These are phyloP conservation scores for Didymella exigua DNA, from an alignment of 2,329 filamentous ascomycete genomes.

Conservation along the genomic window DNA sequence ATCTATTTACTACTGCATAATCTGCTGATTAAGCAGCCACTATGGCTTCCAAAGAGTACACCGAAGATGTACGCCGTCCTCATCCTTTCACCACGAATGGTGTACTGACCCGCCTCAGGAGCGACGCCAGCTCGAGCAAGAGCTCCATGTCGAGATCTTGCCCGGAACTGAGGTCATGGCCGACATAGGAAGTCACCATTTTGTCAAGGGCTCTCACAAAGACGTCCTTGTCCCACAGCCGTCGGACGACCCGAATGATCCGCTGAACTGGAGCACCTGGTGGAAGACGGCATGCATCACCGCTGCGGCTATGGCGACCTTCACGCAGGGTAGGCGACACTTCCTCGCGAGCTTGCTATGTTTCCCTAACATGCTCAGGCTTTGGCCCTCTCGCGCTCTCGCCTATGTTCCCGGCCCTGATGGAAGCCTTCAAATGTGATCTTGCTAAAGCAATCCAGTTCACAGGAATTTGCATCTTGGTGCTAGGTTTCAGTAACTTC, in stretches of 20 bases:
- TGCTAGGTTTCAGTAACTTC: constrained; percentile 65
- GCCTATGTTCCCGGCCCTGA: constrained; percentile 65
- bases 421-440: constrained; percentile 60
- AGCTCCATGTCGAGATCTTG: constrained; percentile 60
- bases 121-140: constrained; percentile 55
- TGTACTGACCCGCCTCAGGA: constrained; percentile 40
- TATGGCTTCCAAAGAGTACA: constrained; percentile 14
- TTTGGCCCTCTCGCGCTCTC: constrained; percentile 62
- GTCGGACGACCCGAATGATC: constrained; percentile 57
- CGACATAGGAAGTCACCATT: constrained; percentile 67
- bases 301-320: constrained; percentile 55
- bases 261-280: constrained; percentile 59
- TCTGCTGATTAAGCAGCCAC: neutral
- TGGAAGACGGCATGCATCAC: constrained; percentile 59
- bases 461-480: constrained; percentile 62
- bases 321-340: constrained; percentile 48
- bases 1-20: neutral
- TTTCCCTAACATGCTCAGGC: constrained; percentile 32
- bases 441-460: constrained; percentile 62
- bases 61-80: constrained; percentile 1
- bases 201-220: constrained; percentile 59
- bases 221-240: constrained; percentile 62
- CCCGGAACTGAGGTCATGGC: constrained; percentile 66
- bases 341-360: no score
- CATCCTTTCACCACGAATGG: neutral